Conservation (phyloP, 257 asterid species). For the Solanum pinnatisectum region DNA sequence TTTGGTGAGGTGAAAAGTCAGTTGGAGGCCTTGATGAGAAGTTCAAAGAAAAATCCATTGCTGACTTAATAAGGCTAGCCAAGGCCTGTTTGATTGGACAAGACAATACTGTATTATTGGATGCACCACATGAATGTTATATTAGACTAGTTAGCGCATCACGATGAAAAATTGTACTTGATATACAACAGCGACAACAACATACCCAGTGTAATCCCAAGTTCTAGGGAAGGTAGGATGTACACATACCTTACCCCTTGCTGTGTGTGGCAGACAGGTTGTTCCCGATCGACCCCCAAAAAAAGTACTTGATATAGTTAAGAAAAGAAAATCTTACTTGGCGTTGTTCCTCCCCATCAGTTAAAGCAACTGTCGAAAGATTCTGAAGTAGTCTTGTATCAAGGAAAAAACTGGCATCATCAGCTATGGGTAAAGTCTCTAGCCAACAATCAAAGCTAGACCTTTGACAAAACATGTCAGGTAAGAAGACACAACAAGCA, state of each 20-base stretch:
- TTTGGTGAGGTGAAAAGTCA: slow-evolving; percentile 71
- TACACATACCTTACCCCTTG: neutral
- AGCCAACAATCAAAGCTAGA: slow-evolving; percentile 51
- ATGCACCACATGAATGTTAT: neutral
- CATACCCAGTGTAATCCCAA: neutral
- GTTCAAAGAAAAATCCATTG: slow-evolving; percentile 43
- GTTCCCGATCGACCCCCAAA: neutral
- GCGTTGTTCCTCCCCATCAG: slow-evolving; percentile 31
- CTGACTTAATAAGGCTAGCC: slow-evolving; percentile 32
- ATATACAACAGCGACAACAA: neutral
- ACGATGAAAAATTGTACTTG: neutral
- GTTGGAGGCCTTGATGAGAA: slow-evolving; percentile 72
- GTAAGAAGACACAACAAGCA: slow-evolving; percentile 53
- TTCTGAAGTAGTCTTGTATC: slow-evolving; percentile 57
- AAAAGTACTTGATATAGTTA: neutral
- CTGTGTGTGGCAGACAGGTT: neutral
- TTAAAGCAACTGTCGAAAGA: slow-evolving; percentile 33
- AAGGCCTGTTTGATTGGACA: slow-evolving; percentile 36
- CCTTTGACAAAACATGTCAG: slow-evolving; percentile 36
- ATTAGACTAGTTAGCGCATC: neutral
- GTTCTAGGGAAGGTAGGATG: neutral
- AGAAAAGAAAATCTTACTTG: slow-evolving; percentile 20
- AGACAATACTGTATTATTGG: neutral
- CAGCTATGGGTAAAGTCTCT: slow-evolving; percentile 49
- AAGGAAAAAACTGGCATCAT: slow-evolving; percentile 61